A percentile compares a stretch with the other conserved stretches of the same genome.
Evolutionary conservation across 208 protist species (phyloP).

Genomic region (Angomonas ambiguus): DNA sequence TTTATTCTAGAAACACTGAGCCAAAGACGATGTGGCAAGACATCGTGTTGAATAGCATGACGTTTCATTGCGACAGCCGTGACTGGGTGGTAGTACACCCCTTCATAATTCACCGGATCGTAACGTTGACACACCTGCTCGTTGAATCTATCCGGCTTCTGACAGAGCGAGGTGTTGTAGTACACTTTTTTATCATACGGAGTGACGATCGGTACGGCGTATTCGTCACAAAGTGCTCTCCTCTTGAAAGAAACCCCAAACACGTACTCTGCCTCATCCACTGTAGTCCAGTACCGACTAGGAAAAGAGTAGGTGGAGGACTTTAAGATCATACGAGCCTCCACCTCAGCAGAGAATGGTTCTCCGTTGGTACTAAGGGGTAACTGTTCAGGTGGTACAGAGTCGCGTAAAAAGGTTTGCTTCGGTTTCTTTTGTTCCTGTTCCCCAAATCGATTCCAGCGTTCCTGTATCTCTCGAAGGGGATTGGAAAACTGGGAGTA

Average conservation of each 20-base stretch:
- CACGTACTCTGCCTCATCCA: constrained; percentile 47
- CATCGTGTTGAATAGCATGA: constrained; percentile 37
- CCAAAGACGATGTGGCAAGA: constrained; percentile 48
- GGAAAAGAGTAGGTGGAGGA: not conserved
- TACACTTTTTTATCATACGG: constrained; percentile 19
- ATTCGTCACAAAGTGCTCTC: constrained; percentile 10
- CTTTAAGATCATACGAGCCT: constrained; percentile 15
- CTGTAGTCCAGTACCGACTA: constrained; percentile 61
- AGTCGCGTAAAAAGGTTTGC: not conserved
- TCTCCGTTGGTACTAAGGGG: constrained; percentile 71
- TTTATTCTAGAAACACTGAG: constrained; percentile 25
- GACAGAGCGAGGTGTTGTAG: constrained; percentile 49
- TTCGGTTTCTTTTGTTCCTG: not conserved
- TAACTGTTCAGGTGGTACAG: not conserved
- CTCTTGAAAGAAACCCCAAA: constrained; percentile 35
- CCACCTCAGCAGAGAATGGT: constrained; percentile 29
- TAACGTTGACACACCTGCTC: constrained; percentile 44
- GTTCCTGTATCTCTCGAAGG: constrained; percentile 16
- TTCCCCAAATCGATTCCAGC: constrained; percentile 11
- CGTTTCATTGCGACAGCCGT: constrained; percentile 58
- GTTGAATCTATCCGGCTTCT: constrained; percentile 28
- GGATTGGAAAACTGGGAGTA: constrained; percentile 30
- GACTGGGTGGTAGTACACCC: constrained; percentile 30
- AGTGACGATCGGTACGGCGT: constrained; percentile 10
- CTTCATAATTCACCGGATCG: constrained; percentile 50